Conservation (phyloP, 2,329 filamentous ascomycete species). For the Phialocephala subalpina region DNA sequence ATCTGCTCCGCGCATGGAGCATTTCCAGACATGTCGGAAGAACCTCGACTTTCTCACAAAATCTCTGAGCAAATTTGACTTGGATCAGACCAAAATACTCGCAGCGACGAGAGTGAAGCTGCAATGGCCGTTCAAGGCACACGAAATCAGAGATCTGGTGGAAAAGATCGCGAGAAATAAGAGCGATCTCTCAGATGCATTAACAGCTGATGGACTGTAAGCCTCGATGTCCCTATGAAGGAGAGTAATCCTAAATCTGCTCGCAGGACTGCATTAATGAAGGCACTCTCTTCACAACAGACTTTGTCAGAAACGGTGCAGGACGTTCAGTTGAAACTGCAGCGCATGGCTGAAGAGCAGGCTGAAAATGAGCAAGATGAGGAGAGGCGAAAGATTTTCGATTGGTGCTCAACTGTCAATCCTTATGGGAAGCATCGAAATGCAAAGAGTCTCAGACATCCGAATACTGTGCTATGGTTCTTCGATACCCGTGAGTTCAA, state of each 20-base stretch:
- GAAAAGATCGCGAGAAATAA: slow-evolving; percentile 24
- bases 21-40: slow-evolving; percentile 26
- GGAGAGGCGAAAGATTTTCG: slow-evolving; percentile 16
- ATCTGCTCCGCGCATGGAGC: slow-evolving; percentile 18
- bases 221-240: background rate
- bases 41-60: slow-evolving; percentile 24
- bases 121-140: slow-evolving; percentile 23
- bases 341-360: slow-evolving; percentile 21
- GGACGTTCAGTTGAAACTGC: slow-evolving; percentile 18
- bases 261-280: slow-evolving; percentile 18
- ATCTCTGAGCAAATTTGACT: slow-evolving; percentile 21
- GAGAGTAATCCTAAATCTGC: background rate
- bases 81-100: slow-evolving; percentile 12
- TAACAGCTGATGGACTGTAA: slow-evolving; percentile 24
- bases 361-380: slow-evolving; percentile 27
- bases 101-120: slow-evolving; percentile 13
- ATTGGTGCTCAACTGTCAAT: slow-evolving; percentile 22
- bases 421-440: slow-evolving; percentile 24
- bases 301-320: slow-evolving; percentile 16
- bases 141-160: slow-evolving; percentile 24
- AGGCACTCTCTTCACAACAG: slow-evolving; percentile 18
- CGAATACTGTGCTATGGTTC: slow-evolving; percentile 24
- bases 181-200: slow-evolving; percentile 18
- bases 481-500: slow-evolving; percentile 21
- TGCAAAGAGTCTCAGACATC: slow-evolving; percentile 23